Evolutionary conservation across 257 asterid genomes (phyloP), one percentile per base, ranked within the genome.

Genomic region (Capsicum chinense): DNA sequence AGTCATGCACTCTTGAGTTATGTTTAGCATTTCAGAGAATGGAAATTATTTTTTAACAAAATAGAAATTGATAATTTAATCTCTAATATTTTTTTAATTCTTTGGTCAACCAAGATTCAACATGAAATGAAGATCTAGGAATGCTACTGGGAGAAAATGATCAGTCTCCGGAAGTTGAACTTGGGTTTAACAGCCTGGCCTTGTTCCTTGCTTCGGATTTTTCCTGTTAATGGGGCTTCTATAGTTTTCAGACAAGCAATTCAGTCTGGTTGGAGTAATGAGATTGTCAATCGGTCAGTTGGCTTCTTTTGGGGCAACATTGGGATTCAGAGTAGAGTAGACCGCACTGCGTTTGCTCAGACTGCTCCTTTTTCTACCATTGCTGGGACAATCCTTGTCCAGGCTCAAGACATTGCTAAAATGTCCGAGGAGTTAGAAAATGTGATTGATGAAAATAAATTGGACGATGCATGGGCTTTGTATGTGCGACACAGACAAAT

Each of bases 371-470:
- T 91, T 87, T 89, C 98, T 21, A 89, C 94, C 35, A 48, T 85
- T 59, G 85, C 89, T 78, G 93, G 91, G 70, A 88, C 97, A 12
- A 87, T 96, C 85, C 91, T 96, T 76, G 97, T 94, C 83, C 98
- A 92, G 91, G 98, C 99, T 81, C 92, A 95, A 47, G 98, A 96
- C 69, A 88, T 89, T 5, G 97, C 97, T n/a, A 93, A 90, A 88
- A 88, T 96, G 68, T 90, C 88, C 5, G 94, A 92, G 90, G 97
- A 93, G 83, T 84, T 94, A 37, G 97, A 94, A 87, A 82, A 70
- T 82, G 95, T 94, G 12, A 87, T 91, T 14, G 74, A 87, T 82
- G 97, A 93, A 57, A 81, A 57, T 56, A 91, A 93, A 63, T 83
- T 94, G 19, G 74, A 85, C 60, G 93, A 94, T 80, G 98, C 97